phyloP scores from a whole-genome alignment of 73 alveolate genomes.

The Symbiodinium natans region DNA sequence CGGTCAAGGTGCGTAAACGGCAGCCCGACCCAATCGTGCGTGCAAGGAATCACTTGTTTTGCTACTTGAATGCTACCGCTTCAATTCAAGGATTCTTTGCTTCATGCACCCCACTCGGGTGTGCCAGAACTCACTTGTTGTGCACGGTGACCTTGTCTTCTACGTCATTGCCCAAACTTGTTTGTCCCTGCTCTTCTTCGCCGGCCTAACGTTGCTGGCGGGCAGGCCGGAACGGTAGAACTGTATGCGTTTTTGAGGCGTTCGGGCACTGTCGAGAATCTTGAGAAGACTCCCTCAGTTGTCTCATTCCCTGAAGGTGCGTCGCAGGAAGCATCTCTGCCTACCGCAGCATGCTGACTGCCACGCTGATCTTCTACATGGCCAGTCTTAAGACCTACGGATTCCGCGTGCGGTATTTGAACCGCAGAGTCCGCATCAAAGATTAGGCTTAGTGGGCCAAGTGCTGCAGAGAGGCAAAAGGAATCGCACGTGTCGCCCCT shows the following conservation, averaged over 20 bases:
- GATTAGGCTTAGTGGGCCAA: background rate
- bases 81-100: conserved; percentile 19
- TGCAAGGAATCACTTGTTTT: too few relatives aligned
- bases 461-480: background rate
- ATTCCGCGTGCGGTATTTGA: conserved; percentile 53
- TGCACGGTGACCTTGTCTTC: conserved; percentile 54
- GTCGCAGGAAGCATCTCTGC: background rate
- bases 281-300: too few relatives aligned
- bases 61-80: background rate
- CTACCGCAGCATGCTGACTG: conserved; percentile 63
- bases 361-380: conserved; percentile 50
- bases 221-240: background rate
- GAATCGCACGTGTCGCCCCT: too few relatives aligned
- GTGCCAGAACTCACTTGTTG: conserved; percentile 79
- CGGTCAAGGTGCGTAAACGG: too few relatives aligned
- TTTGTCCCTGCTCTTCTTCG: conserved; percentile 30
- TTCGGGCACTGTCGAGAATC: too few relatives aligned
- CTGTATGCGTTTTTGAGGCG: background rate
- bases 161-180: conserved; percentile 45
- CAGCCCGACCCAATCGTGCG: too few relatives aligned
- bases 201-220: conserved; percentile 66
- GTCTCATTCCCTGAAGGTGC: background rate
- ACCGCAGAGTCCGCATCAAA: conserved; percentile 8
- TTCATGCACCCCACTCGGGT: conserved; percentile 91
- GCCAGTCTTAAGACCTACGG: conserved; percentile 65